A percentile compares a stretch with the other conserved stretches of the same genome.
Conservation (phyloP, 2,329 filamentous ascomycete genomes). For the Colletotrichum costaricense region DNA sequence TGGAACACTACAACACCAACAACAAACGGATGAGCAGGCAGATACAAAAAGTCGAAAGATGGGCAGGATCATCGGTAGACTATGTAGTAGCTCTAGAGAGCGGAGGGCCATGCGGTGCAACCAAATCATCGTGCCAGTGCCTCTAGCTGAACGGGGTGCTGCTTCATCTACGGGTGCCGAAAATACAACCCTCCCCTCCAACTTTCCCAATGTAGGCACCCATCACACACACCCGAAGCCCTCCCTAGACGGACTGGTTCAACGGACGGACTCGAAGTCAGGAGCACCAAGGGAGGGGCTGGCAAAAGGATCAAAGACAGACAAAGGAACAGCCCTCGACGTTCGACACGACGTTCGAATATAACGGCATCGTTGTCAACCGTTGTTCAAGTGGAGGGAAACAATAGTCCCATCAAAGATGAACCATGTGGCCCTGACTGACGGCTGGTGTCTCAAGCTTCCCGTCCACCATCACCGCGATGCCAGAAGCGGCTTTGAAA, state of each 20-base stretch:
- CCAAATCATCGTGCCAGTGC: background rate
- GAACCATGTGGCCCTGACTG: background rate
- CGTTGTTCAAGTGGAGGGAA: background rate
- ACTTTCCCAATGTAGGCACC: background rate
- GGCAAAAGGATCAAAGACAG: background rate
- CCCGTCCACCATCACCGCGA: background rate
- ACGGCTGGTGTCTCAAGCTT: background rate
- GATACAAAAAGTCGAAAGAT: background rate
- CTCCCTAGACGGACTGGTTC: background rate
- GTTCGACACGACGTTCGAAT: background rate
- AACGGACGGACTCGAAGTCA: slow-evolving; percentile 6
- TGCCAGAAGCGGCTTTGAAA: slow-evolving; percentile 1
- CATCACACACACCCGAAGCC: background rate
- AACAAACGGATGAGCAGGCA: background rate
- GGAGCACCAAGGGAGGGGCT: background rate
- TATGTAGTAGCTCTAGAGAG: background rate
- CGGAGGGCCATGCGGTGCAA: slow-evolving; percentile 4
- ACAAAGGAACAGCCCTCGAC: background rate
- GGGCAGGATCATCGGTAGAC: background rate
- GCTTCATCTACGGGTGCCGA: background rate
- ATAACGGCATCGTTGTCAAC: background rate
- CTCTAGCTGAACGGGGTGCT: background rate
- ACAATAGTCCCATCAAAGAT: background rate
- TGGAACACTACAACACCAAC: background rate
- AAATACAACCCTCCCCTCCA: background rate